Conservation (phyloP, 2,329 filamentous ascomycete species). For the Coniochaeta hoffmannii region DNA sequence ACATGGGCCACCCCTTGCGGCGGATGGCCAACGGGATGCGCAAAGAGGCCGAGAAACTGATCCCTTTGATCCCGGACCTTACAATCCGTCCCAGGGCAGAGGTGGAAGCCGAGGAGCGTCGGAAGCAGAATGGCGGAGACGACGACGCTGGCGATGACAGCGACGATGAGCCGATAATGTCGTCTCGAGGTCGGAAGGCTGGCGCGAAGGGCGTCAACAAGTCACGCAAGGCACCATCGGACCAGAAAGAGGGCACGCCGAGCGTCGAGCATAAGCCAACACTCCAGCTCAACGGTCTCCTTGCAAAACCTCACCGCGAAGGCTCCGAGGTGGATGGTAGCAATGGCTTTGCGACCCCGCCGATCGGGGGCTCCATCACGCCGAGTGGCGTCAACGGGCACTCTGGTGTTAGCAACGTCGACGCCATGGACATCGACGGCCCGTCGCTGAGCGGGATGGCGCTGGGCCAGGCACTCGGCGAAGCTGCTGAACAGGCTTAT, state of each 20-base stretch:
- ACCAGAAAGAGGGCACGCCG: slow-evolving; percentile 73
- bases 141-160: slow-evolving; percentile 83
- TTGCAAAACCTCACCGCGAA: slow-evolving; percentile 51
- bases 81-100: slow-evolving; percentile 85
- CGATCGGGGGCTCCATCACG: slow-evolving; percentile 66
- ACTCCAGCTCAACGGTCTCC: slow-evolving; percentile 57
- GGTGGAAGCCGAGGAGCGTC: slow-evolving; percentile 79
- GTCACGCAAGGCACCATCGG: slow-evolving; percentile 65
- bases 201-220: slow-evolving; percentile 73
- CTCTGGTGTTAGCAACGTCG: slow-evolving; percentile 65
- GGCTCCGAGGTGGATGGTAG: slow-evolving; percentile 82
- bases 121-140: slow-evolving; percentile 79
- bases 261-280: slow-evolving; percentile 66
- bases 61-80: slow-evolving; percentile 90
- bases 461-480: slow-evolving; percentile 54
- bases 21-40: slow-evolving; percentile 95
- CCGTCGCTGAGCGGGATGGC: slow-evolving; percentile 61
- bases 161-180: slow-evolving; percentile 97
- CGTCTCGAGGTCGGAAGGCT: slow-evolving; percentile 84
- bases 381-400: slow-evolving; percentile 64
- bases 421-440: slow-evolving; percentile 82
- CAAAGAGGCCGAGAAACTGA: slow-evolving; percentile 94
- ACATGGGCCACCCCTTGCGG: slow-evolving; percentile 76
- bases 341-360: slow-evolving; percentile 81
- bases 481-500: slow-evolving; percentile 66